Conservation (phyloP, 1,284 basidiomycete genomes). For the Pyrrhoderma noxium region DNA sequence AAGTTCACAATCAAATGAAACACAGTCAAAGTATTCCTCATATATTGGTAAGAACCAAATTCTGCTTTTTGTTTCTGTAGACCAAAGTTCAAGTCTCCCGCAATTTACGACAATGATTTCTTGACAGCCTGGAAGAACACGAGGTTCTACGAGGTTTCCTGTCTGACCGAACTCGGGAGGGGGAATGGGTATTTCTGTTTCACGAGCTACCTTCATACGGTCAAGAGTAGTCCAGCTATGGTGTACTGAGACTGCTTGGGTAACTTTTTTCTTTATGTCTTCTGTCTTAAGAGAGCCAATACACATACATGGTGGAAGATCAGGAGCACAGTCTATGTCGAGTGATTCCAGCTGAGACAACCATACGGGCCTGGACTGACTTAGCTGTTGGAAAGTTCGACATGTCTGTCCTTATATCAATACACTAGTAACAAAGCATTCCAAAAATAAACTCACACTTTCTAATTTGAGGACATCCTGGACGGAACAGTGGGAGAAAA, state of each 20-base stretch:
- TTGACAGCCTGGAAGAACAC: slow-evolving; percentile 6
- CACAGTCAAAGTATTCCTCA: background rate
- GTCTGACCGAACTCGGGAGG: background rate
- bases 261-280: background rate
- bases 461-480: slow-evolving; percentile 2
- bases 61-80: background rate
- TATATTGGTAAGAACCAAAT: background rate
- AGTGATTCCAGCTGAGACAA: background rate
- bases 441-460: background rate
- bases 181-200: background rate
- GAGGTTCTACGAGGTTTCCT: slow-evolving; percentile 5
- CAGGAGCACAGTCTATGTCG: slow-evolving; percentile 6
- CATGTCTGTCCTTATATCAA: slow-evolving; percentile 1
- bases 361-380: slow-evolving; percentile 3
- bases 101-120: slow-evolving; percentile 2
- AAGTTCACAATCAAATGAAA: slow-evolving; percentile 6
- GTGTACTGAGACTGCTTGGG: background rate
- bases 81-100: slow-evolving; percentile 7
- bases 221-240: background rate
- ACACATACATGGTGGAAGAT: background rate
- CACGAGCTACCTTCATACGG: background rate
- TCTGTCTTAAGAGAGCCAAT: background rate
- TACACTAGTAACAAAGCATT: background rate
- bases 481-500: slow-evolving; percentile 5
- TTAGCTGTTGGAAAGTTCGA: background rate